These are phyloP conservation scores for Aspergillus uvarum DNA, from an alignment of 2,329 filamentous ascomycete genomes.

Conservation along the genomic window DNA sequence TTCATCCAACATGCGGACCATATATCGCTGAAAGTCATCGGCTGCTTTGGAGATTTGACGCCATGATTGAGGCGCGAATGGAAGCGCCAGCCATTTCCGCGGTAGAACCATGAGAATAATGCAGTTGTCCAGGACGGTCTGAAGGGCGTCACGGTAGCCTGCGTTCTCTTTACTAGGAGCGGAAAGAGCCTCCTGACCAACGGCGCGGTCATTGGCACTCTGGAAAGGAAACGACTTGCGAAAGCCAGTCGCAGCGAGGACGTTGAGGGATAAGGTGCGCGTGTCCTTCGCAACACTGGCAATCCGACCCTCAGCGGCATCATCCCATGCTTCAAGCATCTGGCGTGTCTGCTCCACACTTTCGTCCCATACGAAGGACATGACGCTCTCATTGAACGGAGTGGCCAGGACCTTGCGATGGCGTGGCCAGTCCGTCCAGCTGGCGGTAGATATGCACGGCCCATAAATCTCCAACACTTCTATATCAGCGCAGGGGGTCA, in stretches of 20 bases:
- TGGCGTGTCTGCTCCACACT: constrained; percentile 1
- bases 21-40: neutral
- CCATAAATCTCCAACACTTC: constrained; percentile 8
- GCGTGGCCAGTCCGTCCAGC: constrained; percentile 2
- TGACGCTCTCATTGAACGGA: constrained; percentile 5
- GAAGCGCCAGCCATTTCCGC: neutral
- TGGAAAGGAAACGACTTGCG: constrained; percentile 2
- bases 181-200: neutral
- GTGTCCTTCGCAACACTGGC: constrained; percentile 5
- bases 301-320: neutral
- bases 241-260: constrained; percentile 8
- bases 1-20: constrained; percentile 7
- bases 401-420: constrained; percentile 6
- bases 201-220: neutral
- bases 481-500: neutral
- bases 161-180: neutral
- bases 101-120: constrained; percentile 8
- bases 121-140: constrained; percentile 8
- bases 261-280: constrained; percentile 6
- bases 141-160: constrained; percentile 5
- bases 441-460: constrained; percentile 6
- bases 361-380: constrained; percentile 7
- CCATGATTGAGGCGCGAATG: constrained; percentile 2
- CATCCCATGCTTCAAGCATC: constrained; percentile 1
- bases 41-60: neutral